Evolutionary conservation across 1,139 yeast genomes (phyloP), one percentile per base, ranked within the genome.

Genomic region (Geotrichum reessii): DNA sequence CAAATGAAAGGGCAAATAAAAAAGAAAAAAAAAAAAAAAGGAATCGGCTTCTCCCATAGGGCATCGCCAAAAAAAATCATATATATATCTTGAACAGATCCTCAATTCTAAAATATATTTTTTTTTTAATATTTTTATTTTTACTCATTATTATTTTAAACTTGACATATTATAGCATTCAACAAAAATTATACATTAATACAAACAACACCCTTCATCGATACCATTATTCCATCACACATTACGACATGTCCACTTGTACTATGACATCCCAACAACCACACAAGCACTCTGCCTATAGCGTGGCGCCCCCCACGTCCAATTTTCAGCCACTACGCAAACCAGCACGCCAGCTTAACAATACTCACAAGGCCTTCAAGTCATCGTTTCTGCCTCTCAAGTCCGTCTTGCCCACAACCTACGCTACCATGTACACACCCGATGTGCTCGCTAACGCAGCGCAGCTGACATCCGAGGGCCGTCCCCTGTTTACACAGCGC

Each of bases 401-500:
- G 50, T 68, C 71, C 17, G 84, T 81, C 0, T 65, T 83, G 14
- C 86, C 87, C 1, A 66, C 67, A 19, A 72, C 73, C 37, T 83
- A 77, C 64, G 66, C 72, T 42, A 83, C 80, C 66, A 81, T 82
- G 81, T 83, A 83, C 67, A 73, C 83, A 0, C 79, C 82, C 1
- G 83, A 81, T 56, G 71, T 80, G 19, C 62, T 69, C 12, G 47
- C 47, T 17, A 44, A 52, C 51, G 37, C 52, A 9, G 40, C 46
- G 3, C 50, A 28, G n/a, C 63, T 78, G 31, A 69, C 78, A 24
- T 73, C 79, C 12, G 77, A 79, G 60, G 87, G 86, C 3, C 75
- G 88, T 47, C 88, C 89, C 9, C 69, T 71, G 44, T 84, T 83
- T 70, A 83, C 87, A 0, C 80, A 79, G 62, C 73, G 88, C 55